Conservation (phyloP, 2,329 filamentous ascomycete species). For the Neurospora crassa region DNA sequence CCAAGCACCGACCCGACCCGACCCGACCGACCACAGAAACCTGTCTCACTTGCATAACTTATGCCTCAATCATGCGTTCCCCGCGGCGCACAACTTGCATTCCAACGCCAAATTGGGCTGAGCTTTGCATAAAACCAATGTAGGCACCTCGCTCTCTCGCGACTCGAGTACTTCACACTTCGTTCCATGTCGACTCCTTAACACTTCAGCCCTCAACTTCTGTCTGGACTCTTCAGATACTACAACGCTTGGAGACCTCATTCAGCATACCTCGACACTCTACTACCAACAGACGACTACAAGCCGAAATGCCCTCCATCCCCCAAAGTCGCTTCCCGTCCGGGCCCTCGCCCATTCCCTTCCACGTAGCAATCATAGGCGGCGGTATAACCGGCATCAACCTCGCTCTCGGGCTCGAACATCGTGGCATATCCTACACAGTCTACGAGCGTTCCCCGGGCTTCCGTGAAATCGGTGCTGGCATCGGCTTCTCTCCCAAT, state of each 20-base stretch:
- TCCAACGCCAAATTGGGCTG: not conserved
- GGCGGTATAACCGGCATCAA: conserved; percentile 42
- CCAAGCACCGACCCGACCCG: not conserved
- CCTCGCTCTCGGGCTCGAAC: conserved; percentile 36
- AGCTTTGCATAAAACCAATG: not conserved
- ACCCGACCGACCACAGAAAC: not conserved
- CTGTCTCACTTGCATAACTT: not conserved
- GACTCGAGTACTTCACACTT: not conserved
- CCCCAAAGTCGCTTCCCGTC: not conserved
- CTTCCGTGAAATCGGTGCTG: conserved; percentile 39
- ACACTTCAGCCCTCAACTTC: not conserved
- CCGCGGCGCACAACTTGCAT: not conserved
- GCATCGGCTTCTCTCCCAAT: conserved; percentile 42
- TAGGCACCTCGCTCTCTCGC: not conserved
- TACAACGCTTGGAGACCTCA: not conserved
- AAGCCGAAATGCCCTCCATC: not conserved
- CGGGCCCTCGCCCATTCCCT: not conserved
- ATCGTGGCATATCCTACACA: conserved; percentile 30
- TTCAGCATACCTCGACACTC: not conserved
- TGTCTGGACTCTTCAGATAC: not conserved
- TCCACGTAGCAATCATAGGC: conserved; percentile 37
- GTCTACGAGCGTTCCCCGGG: conserved; percentile 36
- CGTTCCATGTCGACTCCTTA: not conserved
- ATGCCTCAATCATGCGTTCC: not conserved
- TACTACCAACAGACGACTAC: not conserved